These are phyloP conservation scores for Kingdonia uniflora DNA, from an alignment of 164 flowering plant genomes.

Conservation along the genomic window DNA sequence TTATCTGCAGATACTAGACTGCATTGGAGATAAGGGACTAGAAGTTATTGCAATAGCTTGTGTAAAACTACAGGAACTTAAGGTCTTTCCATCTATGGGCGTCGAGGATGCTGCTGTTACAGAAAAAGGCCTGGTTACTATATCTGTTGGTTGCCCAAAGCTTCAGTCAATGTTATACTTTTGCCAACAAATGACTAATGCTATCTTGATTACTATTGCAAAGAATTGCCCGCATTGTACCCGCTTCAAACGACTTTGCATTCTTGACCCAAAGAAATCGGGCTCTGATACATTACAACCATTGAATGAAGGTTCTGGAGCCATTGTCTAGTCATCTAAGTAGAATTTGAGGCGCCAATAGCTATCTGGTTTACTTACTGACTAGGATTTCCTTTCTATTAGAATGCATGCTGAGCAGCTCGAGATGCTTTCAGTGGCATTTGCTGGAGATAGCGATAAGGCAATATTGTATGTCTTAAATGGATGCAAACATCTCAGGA, in stretches of 20 bases:
- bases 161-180: conserved; percentile 66
- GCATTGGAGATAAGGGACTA: conserved; percentile 75
- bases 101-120: conserved; percentile 48
- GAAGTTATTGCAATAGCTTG: conserved; percentile 65
- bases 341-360: conserved; percentile 58
- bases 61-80: conserved; percentile 65
- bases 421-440: conserved; percentile 87
- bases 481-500: conserved; percentile 79
- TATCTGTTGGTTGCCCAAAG: conserved; percentile 75
- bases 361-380: conserved; percentile 71
- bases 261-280: too few relatives aligned
- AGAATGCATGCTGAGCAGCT: too few relatives aligned
- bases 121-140: conserved; percentile 67
- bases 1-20: conserved; percentile 58
- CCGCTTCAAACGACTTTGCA: conserved; percentile 65
- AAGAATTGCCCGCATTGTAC: conserved; percentile 66
- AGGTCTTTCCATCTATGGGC: conserved; percentile 77
- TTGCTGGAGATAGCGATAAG: conserved; percentile 79
- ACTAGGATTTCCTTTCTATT: conserved; percentile 71
- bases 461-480: conserved; percentile 76
- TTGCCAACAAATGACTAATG: conserved; percentile 87
- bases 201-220: conserved; percentile 73
- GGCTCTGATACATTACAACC: too few relatives aligned
- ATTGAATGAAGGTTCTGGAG: too few relatives aligned
- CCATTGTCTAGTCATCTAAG: conserved; percentile 77